Evolutionary conservation across 305 asterid species (phyloP), one percentile per base, ranked within the genome.

Genomic region (Salvia sclarea): DNA sequence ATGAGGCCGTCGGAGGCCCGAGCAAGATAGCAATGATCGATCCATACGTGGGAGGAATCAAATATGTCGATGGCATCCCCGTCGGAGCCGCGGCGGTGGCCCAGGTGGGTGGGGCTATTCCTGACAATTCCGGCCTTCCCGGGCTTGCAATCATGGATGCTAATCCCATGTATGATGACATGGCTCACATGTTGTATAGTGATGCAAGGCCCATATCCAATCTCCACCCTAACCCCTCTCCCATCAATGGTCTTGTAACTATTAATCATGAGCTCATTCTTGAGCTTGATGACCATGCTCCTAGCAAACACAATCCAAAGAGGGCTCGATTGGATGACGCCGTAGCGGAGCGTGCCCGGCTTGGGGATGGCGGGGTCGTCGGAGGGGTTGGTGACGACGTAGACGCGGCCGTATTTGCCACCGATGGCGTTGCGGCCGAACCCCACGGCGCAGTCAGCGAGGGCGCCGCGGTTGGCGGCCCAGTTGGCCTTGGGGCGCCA

Each of bases 241-340:
- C 96, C 96, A 63, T 89, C 96, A 1, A 89, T 84, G 1, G 96
- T 89, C 71, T 84, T 89, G 77, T 70, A 85, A 60, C 95, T 87
- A 50, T 83, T 87, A 0, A 87, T 41, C 79, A 89, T 77, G 3
- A 89, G 84, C 77, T 87, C 96, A 45, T 84, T 83, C 18, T 73
- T 48, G 6, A 84, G 81, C 12, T 50, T 82, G 4, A 89, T 85
- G 1, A 79, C 84, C 96, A 89, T 89, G 64, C 76, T 76, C 28
- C 58, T 71, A 0, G 80, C 79, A 28, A 89, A 89, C 22, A 73
- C 61, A 47, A 87, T 89, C 96, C 96, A 89, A 0, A 87, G 57
- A 0, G 95, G 92, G 17, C 81, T 74, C 0, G 81, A 1, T 55
- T 89, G 96, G 81, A 85, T 81, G 24, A 28, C 95, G 3, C 89